Base-by-base conservation (phyloP, 2,329 filamentous ascomycete genomes). In the Colletotrichum magnum region DNA sequence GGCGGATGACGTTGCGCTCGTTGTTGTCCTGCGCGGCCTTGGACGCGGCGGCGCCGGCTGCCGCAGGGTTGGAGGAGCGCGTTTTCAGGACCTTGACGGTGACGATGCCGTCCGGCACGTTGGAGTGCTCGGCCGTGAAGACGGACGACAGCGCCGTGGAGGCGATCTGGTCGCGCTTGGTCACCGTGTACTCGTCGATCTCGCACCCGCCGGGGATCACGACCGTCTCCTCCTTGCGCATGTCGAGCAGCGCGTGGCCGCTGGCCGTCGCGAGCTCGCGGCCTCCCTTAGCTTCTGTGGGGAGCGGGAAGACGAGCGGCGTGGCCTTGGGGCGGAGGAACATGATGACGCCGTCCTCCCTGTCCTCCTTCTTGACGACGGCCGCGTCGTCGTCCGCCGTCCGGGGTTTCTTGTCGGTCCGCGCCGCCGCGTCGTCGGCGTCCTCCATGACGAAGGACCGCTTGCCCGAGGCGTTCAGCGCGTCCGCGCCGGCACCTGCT, bases 51-150 rank as follows among this genome's bases (percentile, higher is more conserved):
- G 7, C 32, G 2, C 6, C 32, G 2, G 32, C 32, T 36, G 28
- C 7, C 6, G 32, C 32, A 12, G 32, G 32, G 2, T 36, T 36
- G n/a, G 70, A 51, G 3, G 82, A 75, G 6, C 83, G 78, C 1
- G 88, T 89, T 77, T 89, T 89, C 71, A 90, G 85, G 1, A 90
- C 87, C 73, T 90, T 90, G 76, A 89, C 87, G 1, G 87, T 89
- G 64, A 89, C 86, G 62, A 88, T 83, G 21, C 84, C 83, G 61
- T 87, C 85, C 2, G 86, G 80, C 18, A 88, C 83, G 10, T 82
- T 77, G 5, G 87, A 88, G 74, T 89, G 84, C 43, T 84, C 80
- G 21, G 84, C 87, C 1, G 83, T 88, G 74, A 86, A 89, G 43
- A 90, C 88, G 6, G 85, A 84, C 5, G 87, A 89, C 18, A 88